Percentiles rank a stretch among this genome's conserved stretches.
phyloP scores from a whole-genome alignment of 176 grass and related monocot species.

The Zea mays region Zm-B73-REFERENCE-NAM-5.0 NC_050099.1:227939001-227939500 shows the following conservation, averaged over 20 bases:
- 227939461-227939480: background rate
- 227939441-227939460: background rate
- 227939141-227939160: constrained; percentile 73
- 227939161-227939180: constrained; percentile 30
- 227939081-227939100: constrained; percentile 57
- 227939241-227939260: background rate
- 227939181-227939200: background rate
- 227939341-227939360: constrained; percentile 74
- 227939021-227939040: constrained; percentile 22
- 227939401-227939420: constrained; percentile 91
- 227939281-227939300: constrained; percentile 76
- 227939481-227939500: background rate
- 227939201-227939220: constrained; percentile 10
- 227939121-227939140: constrained; percentile 77
- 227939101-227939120: constrained; percentile 97
- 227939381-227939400: constrained; percentile 78
- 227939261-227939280: constrained; percentile 3
- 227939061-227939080: constrained; percentile 28
- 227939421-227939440: constrained; percentile 71
- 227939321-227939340: constrained; percentile 38
- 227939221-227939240: constrained; percentile 5
- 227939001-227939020: constrained; percentile 51
- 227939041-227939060: constrained; percentile 6
- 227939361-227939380: constrained; percentile 97
- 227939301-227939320: constrained; percentile 64